Evolutionary conservation across 805 yeast genomes (phyloP).

Genomic region (Candida ipomoeae): DNA sequence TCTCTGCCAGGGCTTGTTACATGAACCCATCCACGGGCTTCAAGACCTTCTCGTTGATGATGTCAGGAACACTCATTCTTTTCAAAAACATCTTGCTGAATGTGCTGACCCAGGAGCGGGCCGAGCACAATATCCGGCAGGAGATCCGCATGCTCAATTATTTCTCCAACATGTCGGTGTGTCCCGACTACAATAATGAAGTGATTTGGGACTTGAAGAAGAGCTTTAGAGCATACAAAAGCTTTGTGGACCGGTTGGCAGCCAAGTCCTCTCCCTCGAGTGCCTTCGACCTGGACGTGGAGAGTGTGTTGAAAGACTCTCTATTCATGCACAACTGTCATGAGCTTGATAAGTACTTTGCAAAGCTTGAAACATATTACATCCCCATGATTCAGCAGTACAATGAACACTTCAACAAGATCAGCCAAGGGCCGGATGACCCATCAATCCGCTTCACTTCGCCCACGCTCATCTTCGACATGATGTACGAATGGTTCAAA

Average conservation of each 20-base stretch:
- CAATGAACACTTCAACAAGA: constrained; percentile 22
- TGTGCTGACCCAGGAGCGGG: constrained; percentile 16
- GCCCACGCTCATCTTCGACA: constrained; percentile 29
- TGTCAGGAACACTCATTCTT: constrained; percentile 33
- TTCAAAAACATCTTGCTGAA: constrained; percentile 21
- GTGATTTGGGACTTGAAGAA: constrained; percentile 25
- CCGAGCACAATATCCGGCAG: constrained; percentile 2
- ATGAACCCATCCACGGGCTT: constrained; percentile 30
- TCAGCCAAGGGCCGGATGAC: constrained; percentile 13
- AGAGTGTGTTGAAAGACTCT: constrained; percentile 10
- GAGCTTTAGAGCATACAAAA: constrained; percentile 26
- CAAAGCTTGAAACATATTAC: constrained; percentile 21
- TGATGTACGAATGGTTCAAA: constrained; percentile 34
- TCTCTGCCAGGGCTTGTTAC: constrained; percentile 34
- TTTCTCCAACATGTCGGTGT: constrained; percentile 19
- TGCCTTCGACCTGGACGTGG: constrained; percentile 3
- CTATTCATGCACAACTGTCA: constrained; percentile 17
- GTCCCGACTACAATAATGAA: constrained; percentile 34
- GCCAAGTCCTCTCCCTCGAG: neutral
- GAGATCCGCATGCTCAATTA: constrained; percentile 20
- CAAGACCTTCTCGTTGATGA: constrained; percentile 31
- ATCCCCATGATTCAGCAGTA: constrained; percentile 26
- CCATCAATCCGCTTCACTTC: constrained; percentile 24
- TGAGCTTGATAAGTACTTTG: constrained; percentile 30
- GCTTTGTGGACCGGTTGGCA: constrained; percentile 16